These are phyloP conservation scores for Tulasnella sp. DNA, from an alignment of 768 basidiomycete species.

Conservation along the genomic window DNA sequence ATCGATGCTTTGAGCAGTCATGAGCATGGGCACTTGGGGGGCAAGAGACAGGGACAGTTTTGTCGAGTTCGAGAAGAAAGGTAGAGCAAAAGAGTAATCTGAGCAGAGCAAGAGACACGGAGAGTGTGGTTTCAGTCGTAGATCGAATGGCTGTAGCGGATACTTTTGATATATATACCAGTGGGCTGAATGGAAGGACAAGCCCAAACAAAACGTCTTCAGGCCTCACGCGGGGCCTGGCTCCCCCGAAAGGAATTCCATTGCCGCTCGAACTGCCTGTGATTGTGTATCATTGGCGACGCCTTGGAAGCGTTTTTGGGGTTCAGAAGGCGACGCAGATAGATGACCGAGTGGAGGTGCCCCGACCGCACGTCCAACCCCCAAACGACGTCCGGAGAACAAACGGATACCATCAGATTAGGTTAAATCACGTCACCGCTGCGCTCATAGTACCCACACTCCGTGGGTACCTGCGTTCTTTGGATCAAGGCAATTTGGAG, in stretches of 20 bases:
- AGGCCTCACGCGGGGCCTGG: not conserved
- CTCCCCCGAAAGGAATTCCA: not conserved
- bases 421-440: not conserved
- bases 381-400: not conserved
- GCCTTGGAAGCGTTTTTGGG: not conserved
- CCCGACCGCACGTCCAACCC: not conserved
- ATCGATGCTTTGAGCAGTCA: constrained; percentile 16
- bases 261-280: not conserved
- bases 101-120: not conserved
- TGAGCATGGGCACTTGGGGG: not conserved
- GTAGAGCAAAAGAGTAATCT: not conserved
- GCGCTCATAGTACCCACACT: not conserved
- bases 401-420: not conserved
- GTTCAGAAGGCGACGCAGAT: not conserved
- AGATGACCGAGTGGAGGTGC: not conserved
- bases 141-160: not conserved
- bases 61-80: not conserved
- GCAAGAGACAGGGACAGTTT: not conserved
- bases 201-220: not conserved
- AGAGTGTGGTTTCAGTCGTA: not conserved
- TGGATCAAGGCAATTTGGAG: not conserved
- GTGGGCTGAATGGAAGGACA: not conserved
- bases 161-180: not conserved
- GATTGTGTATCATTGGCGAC: not conserved
- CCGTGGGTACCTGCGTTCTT: not conserved